phyloP scores from a whole-genome alignment of 108 stramenopile genomes.

The Cyclotella baltica region DNA sequence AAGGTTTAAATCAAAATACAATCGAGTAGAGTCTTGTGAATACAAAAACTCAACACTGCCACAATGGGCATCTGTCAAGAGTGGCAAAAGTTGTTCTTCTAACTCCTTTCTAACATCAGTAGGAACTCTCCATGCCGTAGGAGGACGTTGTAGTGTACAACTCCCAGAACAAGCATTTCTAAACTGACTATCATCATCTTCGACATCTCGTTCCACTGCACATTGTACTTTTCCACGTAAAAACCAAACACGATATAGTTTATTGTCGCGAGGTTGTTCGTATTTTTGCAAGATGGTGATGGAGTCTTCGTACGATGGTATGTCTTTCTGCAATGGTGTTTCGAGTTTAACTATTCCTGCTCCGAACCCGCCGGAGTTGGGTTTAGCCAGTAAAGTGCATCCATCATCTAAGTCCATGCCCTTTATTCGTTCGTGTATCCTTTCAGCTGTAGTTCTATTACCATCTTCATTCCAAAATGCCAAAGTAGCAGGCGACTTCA shows the following conservation, averaged over 20 bases:
- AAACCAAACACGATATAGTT: slow-evolving; percentile 10
- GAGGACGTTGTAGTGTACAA: neutral
- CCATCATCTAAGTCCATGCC: neutral
- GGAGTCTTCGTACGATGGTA: neutral
- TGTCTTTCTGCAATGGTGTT: slow-evolving; percentile 1
- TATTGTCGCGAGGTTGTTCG: slow-evolving; percentile 8
- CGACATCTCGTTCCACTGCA: slow-evolving; percentile 2
- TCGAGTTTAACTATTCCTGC: neutral
- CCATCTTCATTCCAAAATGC: neutral
- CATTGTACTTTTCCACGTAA: slow-evolving; percentile 7
- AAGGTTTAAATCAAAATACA: slow-evolving; percentile 12
- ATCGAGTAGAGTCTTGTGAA: slow-evolving; percentile 1
- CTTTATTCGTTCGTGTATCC: neutral
- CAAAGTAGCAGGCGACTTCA: neutral
- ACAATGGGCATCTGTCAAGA: slow-evolving; percentile 5
- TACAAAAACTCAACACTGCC: slow-evolving; percentile 2
- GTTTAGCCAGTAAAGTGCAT: neutral
- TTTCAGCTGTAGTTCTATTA: neutral
- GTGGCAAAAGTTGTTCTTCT: neutral
- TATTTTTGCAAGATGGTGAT: slow-evolving; percentile 4
- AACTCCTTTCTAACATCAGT: neutral
- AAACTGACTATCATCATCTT: slow-evolving; percentile 9
- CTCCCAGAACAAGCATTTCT: slow-evolving; percentile 9
- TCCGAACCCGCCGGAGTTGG: slow-evolving; percentile 1
- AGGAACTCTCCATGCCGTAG: neutral